phyloP scores from a whole-genome alignment of 2,329 filamentous ascomycete genomes.

The Cladosporium velox region DNA sequence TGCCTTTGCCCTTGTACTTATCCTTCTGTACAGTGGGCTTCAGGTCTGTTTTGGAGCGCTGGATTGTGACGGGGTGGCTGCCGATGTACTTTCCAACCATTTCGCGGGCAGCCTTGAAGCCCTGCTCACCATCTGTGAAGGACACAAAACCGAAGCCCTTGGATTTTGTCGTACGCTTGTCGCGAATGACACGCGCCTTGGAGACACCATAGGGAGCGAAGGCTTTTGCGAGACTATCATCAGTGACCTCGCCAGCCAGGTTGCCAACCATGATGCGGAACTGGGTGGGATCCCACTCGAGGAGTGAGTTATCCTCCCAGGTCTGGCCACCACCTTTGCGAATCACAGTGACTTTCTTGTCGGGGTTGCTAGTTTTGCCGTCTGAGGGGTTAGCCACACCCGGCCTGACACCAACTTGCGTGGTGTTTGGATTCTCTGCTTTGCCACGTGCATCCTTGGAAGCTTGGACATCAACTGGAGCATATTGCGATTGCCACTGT shows the following conservation, averaged over 20 bases:
- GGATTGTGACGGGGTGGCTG: slow-evolving; percentile 78
- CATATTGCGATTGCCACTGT: slow-evolving; percentile 74
- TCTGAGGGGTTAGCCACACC: slow-evolving; percentile 8
- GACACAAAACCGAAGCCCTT: slow-evolving; percentile 96
- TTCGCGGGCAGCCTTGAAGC: slow-evolving; percentile 93
- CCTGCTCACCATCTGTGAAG: slow-evolving; percentile 93
- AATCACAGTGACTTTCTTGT: slow-evolving; percentile 75
- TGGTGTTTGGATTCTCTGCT: slow-evolving; percentile 11
- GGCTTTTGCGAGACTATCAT: slow-evolving; percentile 91
- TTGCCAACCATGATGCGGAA: slow-evolving; percentile 96
- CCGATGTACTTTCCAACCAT: slow-evolving; percentile 99
- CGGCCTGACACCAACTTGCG: slow-evolving; percentile 15
- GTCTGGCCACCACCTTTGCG: slow-evolving; percentile 87
- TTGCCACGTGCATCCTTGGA: slow-evolving; percentile 13
- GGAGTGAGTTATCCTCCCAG: slow-evolving; percentile 83
- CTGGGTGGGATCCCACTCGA: slow-evolving; percentile 95
- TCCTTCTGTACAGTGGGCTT: slow-evolving; percentile 66
- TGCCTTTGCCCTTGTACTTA: slow-evolving; percentile 56
- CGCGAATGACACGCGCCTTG: slow-evolving; percentile 89
- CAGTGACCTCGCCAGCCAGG: slow-evolving; percentile 93
- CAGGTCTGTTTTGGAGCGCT: slow-evolving; percentile 89
- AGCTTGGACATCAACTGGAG: slow-evolving; percentile 10
- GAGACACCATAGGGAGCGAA: slow-evolving; percentile 90
- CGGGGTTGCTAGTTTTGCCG: slow-evolving; percentile 30
- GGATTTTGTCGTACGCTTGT: slow-evolving; percentile 94